These are phyloP conservation scores for Malassezia dermatis DNA, from an alignment of 1,284 basidiomycete genomes.

Conservation along the genomic window DNA sequence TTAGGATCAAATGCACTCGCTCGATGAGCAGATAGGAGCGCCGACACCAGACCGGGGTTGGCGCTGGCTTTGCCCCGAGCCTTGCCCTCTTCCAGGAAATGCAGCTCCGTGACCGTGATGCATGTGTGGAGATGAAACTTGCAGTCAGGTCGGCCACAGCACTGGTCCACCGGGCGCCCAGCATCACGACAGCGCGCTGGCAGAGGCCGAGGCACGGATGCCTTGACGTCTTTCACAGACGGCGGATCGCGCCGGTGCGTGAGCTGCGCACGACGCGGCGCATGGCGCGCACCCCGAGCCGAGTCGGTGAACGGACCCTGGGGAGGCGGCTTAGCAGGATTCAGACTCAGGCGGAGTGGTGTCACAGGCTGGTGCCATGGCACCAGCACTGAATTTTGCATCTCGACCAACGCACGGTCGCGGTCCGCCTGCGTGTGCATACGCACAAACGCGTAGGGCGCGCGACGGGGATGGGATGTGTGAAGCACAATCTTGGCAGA, in stretches of 20 bases:
- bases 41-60: conserved; percentile 4
- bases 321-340: background rate
- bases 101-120: conserved; percentile 20
- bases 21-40: conserved; percentile 3
- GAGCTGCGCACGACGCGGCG: background rate
- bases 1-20: conserved; percentile 37
- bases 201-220: conserved; percentile 17
- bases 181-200: conserved; percentile 8
- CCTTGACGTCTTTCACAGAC: background rate
- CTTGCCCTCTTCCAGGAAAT: conserved; percentile 18
- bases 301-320: background rate
- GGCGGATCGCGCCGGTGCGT: conserved; percentile 3
- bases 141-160: conserved; percentile 4
- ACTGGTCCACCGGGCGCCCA: background rate
- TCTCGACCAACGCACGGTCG: conserved; percentile 41
- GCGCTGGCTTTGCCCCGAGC: background rate
- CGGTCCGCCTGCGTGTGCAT: conserved; percentile 32
- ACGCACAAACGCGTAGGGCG: conserved; percentile 35
- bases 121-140: conserved; percentile 17
- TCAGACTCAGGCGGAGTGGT: conserved; percentile 2
- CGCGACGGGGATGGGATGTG: conserved; percentile 33
- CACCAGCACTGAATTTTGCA: conserved; percentile 27
- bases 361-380: conserved; percentile 5
- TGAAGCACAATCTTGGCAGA: conserved; percentile 6
- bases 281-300: background rate